Percentiles rank a stretch among this genome's conserved stretches.
Conservation (phyloP, 805 yeast species). For the Metschnikowia picachoensis region DNA sequence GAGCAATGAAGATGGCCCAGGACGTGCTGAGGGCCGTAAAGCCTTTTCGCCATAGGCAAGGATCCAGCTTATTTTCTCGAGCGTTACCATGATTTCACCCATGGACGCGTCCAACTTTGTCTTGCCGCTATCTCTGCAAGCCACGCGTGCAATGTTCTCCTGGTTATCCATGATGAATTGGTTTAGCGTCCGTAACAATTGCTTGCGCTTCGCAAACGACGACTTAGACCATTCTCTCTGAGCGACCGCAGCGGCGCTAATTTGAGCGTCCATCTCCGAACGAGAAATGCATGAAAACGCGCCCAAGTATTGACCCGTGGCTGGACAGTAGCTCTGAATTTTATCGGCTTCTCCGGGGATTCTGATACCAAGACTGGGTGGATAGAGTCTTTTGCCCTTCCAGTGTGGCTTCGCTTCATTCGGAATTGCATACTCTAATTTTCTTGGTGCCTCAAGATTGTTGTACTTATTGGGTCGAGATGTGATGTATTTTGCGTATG, state of each 20-base stretch:
- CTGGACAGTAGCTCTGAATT: slow-evolving; percentile 91
- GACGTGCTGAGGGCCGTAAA: slow-evolving; percentile 66
- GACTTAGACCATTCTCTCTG: slow-evolving; percentile 51
- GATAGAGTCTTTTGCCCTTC: slow-evolving; percentile 79
- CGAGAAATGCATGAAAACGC: slow-evolving; percentile 59
- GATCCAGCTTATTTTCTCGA: slow-evolving; percentile 91
- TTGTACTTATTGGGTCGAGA: slow-evolving; percentile 37
- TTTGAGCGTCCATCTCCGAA: slow-evolving; percentile 66
- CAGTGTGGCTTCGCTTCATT: slow-evolving; percentile 83
- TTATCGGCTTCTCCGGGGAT: slow-evolving; percentile 59
- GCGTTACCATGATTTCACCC: slow-evolving; percentile 94
- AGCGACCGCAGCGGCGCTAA: slow-evolving; percentile 51
- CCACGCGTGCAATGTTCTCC: slow-evolving; percentile 81
- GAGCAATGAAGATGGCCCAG: slow-evolving; percentile 82
- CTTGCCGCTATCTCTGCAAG: slow-evolving; percentile 95
- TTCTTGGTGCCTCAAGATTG: slow-evolving; percentile 41
- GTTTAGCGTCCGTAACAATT: slow-evolving; percentile 65
- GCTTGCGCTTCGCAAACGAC: slow-evolving; percentile 61
- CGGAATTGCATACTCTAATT: slow-evolving; percentile 57
- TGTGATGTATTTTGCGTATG: slow-evolving; percentile 36
- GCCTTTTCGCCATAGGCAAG: slow-evolving; percentile 75
- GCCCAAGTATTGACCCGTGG: slow-evolving; percentile 89
- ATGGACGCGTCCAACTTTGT: slow-evolving; percentile 93
- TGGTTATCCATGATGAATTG: slow-evolving; percentile 77
- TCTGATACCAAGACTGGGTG: slow-evolving; percentile 49